Evolutionary conservation across 805 yeast genomes (phyloP).

Genomic region (Nadsonia fulvescens): DNA sequence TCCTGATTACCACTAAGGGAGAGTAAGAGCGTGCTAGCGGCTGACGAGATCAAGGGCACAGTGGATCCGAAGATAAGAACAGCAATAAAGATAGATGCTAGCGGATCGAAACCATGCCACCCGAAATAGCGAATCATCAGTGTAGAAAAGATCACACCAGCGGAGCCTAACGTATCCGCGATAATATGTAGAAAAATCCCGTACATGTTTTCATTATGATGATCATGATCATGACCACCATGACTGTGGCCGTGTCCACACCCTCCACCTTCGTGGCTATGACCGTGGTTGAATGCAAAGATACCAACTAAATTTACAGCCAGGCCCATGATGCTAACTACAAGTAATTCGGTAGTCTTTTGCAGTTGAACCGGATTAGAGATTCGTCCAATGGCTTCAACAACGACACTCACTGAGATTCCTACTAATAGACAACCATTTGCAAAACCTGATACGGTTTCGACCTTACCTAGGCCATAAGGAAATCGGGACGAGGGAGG

Average conservation of each 20-base stretch:
- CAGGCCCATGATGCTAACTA: slow-evolving; percentile 73
- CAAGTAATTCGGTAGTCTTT: slow-evolving; percentile 64
- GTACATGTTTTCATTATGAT: slow-evolving; percentile 53
- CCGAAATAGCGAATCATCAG: slow-evolving; percentile 51
- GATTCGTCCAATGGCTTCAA: slow-evolving; percentile 73
- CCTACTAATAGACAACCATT: slow-evolving; percentile 81
- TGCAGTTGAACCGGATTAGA: slow-evolving; percentile 60
- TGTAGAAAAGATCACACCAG: slow-evolving; percentile 90
- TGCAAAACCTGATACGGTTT: slow-evolving; percentile 87
- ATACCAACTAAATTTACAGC: slow-evolving; percentile 83
- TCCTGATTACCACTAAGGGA: slow-evolving; percentile 45
- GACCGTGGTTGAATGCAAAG: slow-evolving; percentile 85
- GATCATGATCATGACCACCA: slow-evolving; percentile 20
- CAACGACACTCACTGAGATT: slow-evolving; percentile 71
- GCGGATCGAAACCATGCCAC: slow-evolving; percentile 75
- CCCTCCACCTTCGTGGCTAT: slow-evolving; percentile 25
- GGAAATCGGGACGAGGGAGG: slow-evolving; percentile 60
- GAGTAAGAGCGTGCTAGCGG: slow-evolving; percentile 56
- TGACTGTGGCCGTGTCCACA: slow-evolving; percentile 31
- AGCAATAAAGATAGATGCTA: slow-evolving; percentile 81
- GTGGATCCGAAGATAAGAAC: slow-evolving; percentile 64
- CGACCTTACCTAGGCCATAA: slow-evolving; percentile 70
- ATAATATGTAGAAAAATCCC: slow-evolving; percentile 87
- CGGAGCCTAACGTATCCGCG: slow-evolving; percentile 94
- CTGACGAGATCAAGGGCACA: slow-evolving; percentile 63